Base-by-base conservation (phyloP, 352 stramenopile species). In the Phytopythium helicoides region DNA sequence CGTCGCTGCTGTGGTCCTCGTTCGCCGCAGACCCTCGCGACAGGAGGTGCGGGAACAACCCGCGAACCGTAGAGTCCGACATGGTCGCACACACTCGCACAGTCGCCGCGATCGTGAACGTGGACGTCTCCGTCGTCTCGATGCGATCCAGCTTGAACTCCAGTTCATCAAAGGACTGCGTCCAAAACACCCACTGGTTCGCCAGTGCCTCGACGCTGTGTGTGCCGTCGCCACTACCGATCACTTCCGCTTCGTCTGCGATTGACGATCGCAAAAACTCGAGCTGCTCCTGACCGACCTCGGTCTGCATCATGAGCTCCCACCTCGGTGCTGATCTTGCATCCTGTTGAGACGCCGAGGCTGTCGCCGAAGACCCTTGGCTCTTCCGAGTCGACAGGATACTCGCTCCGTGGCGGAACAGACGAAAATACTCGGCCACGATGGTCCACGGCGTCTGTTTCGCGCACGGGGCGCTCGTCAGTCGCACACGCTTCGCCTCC, bases 361-460 rank as follows among this genome's bases (percentile, higher is more conserved):
- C n/a, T n/a, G n/a, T n/a, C n/a, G n/a, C n/a, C n/a, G n/a, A n/a
- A n/a, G n/a, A n/a, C n/a, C n/a, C n/a, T n/a, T n/a, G n/a, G n/a
- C n/a, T 3, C n/a, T 3, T 38, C n/a, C 8, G 16, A 15, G 8
- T 26, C 5, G 39, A 12, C 14, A 23, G 41, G 12, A 47, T 18
- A 12, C 41, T 34, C 8, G 41, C 41, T 14, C 60, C 60, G 22
- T 58, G 46, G 15, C 36, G 56, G 26, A 70, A 70, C 21, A 63
- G 42, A 15, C 60, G 57, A n/a, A 66, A 66, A 15, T 66, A 70
- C 35, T 70, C 48, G 3, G 38, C 49, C 10, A 63, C 58, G 3
- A 66, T 23, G 25, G 36, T 36, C 34, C 33, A 52, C 23, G 36
- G 37, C 22, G 28, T 63, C 21, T 33, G 18, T 34, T 55, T 59